Evolutionary conservation across 2,329 filamentous ascomycete genomes (phyloP), one percentile per base, ranked within the genome.

Genomic region (Penicillium crustosum): DNA sequence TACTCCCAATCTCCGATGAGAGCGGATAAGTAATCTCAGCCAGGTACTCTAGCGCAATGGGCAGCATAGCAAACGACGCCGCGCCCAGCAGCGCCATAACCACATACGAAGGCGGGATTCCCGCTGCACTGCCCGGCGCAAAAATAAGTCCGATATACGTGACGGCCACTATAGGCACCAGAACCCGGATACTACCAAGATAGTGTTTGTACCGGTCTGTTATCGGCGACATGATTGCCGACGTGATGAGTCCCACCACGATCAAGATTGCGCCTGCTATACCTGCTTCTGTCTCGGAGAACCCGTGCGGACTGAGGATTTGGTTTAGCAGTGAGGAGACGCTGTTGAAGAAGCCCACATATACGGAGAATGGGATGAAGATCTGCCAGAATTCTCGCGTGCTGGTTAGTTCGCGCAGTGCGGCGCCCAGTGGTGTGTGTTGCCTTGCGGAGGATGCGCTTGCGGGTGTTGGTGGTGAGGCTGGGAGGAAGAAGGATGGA

Each of bases 261-360:
- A 97, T 97, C 35, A 97, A 83, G 9, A 97, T 76, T 0, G 90
- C 94, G 62, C 94, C 94, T 12, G 88, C 91, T 68, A 97, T 93
- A 35, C 94, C 94, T 23, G 93, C 90, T 55, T 96, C 83, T 63
- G 89, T 88, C 72, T 96, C 89, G 58, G 79, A 83, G 82, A 91
- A 96, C 68, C 86, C 89, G 77, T 97, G 93, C 0, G 94, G 94
- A 39, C 85, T 80, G 62, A 97, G 84, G 71, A 97, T 90, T 72
- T 97, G 93, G 78, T 93, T 96, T 10, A 97, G 82, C 1, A 97
- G 84, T 2, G 89, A 89, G 49, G 92, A 95, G 64, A 93, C 81
- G 65, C 89, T 89, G 81, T 97, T 97, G 86, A 99, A 99, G 78
- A 94, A 88, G 67, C 89, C 92, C 60, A 96, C 90, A 74, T 92